Evolutionary conservation across 2,329 filamentous ascomycete genomes (phyloP).

Genomic region (Cryphonectria parasitica): DNA sequence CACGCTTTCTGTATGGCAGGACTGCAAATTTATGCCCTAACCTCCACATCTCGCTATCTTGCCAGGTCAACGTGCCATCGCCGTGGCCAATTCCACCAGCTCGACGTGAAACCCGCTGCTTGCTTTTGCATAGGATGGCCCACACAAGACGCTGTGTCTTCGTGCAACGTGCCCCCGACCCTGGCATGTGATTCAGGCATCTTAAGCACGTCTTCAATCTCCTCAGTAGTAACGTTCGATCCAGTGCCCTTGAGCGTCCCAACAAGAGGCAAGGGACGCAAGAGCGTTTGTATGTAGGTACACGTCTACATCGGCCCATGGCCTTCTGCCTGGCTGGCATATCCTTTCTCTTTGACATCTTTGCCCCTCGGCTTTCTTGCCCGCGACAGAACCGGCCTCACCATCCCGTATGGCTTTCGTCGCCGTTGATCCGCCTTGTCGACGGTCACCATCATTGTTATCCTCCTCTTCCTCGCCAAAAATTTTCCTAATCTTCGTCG

Average conservation of each 20-base stretch:
- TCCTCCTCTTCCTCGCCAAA: neutral
- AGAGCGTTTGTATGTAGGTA: neutral
- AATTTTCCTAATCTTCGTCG: constrained; percentile 59
- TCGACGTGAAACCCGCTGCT: neutral
- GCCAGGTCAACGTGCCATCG: neutral
- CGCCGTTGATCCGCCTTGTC: neutral
- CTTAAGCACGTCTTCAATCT: neutral
- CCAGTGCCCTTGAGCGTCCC: neutral
- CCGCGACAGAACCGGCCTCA: neutral
- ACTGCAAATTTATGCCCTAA: neutral
- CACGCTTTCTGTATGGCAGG: neutral
- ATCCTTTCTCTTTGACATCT: neutral
- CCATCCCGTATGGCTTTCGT: neutral
- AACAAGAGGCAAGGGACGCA: neutral
- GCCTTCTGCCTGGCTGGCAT: neutral
- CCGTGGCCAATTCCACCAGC: neutral
- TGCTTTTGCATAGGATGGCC: neutral
- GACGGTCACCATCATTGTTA: neutral
- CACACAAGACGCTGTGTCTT: neutral
- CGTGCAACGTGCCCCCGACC: neutral
- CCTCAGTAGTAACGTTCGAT: neutral
- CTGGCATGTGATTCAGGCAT: neutral
- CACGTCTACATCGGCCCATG: neutral
- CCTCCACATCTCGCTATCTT: too few relatives aligned
- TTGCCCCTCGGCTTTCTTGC: neutral